phyloP scores from a whole-genome alignment of 208 protist species.

The Naegleria fowleri region DNA sequence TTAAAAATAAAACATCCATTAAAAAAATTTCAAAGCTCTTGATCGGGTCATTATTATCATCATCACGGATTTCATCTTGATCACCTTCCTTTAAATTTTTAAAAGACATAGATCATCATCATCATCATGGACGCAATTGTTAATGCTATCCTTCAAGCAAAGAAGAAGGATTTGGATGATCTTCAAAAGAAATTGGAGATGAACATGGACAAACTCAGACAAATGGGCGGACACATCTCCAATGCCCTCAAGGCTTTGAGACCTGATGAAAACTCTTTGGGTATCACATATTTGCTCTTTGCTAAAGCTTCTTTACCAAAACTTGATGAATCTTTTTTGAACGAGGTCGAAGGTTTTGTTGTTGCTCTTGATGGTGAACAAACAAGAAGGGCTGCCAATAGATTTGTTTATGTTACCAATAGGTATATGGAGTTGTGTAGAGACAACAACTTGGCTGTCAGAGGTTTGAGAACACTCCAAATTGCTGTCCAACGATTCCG shows the following conservation, averaged over 20 bases:
- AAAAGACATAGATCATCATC: neutral
- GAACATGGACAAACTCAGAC: conserved; percentile 37
- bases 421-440: conserved; percentile 38
- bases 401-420: conserved; percentile 31
- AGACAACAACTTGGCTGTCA: conserved; percentile 26
- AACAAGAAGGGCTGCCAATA: conserved; percentile 30
- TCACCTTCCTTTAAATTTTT: neutral
- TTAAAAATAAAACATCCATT: no score
- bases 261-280: conserved; percentile 42
- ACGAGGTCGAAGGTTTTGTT: conserved; percentile 34
- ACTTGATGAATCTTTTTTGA: conserved; percentile 31
- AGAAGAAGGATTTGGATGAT: conserved; percentile 21
- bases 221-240: conserved; percentile 33
- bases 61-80: neutral
- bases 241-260: conserved; percentile 31
- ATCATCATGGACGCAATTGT: neutral
- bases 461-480: conserved; percentile 36
- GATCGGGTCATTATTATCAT: neutral
- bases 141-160: neutral
- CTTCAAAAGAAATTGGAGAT: conserved; percentile 28
- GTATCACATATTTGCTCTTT: conserved; percentile 43
- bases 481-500: conserved; percentile 32
- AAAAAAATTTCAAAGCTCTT: no score
- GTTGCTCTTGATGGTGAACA: conserved; percentile 30
- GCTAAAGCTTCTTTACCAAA: neutral